Evolutionary conservation across 129 eudicot genomes (phyloP).

Genomic region (Tagetes patula): DNA sequence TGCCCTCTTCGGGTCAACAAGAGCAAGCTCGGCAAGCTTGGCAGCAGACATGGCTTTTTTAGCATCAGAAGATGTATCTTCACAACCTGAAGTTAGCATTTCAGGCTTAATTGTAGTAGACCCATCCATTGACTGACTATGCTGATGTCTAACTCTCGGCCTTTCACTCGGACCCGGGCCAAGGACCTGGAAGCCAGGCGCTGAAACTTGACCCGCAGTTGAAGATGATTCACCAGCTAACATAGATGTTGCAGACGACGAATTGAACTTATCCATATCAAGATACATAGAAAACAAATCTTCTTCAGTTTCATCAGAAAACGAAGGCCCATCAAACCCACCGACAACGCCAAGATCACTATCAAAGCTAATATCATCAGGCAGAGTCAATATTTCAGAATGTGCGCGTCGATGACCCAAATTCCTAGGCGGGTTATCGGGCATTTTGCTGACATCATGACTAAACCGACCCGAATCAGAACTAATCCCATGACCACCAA

Average conservation of each 20-base stretch:
- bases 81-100: conserved; percentile 56
- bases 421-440: conserved; percentile 82
- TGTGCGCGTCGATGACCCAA: conserved; percentile 89
- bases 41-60: conserved; percentile 95
- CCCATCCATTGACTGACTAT: conserved; percentile 98
- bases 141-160: conserved; percentile 78
- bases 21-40: conserved; percentile 95
- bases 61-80: conserved; percentile 55
- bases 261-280: conserved; percentile 84
- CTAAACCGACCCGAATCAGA: conserved; percentile 64
- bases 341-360: conserved; percentile 94
- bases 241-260: conserved; percentile 65
- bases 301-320: conserved; percentile 90
- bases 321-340: conserved; percentile 77
- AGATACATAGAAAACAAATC: conserved; percentile 80
- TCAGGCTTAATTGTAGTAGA: conserved; percentile 67
- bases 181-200: conserved; percentile 30
- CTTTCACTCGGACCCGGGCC: conserved; percentile 42
- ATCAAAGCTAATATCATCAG: conserved; percentile 88
- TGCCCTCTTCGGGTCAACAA: conserved; percentile 90
- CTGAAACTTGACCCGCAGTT: conserved; percentile 24
- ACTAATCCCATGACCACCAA: conserved; percentile 38
- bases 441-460: conserved; percentile 82
- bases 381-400: conserved; percentile 81
- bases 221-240: conserved; percentile 58